Evolutionary conservation across 768 basidiomycete species (phyloP).

Genomic region (Boletus huronensis): DNA sequence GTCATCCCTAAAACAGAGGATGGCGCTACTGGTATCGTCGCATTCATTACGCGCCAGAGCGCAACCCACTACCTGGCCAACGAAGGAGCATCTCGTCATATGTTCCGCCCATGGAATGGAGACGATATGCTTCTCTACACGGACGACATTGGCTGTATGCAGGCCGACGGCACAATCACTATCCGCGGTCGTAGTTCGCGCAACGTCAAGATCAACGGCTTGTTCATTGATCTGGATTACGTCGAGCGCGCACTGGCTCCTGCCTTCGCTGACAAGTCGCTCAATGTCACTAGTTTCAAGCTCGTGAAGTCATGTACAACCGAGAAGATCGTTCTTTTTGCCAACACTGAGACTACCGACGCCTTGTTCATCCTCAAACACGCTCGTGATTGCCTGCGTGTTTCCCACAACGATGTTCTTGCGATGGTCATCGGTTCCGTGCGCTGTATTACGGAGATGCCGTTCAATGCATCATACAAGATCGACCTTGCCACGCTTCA

Average conservation of each 20-base stretch:
- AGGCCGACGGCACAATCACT: conserved; percentile 25
- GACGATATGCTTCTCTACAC: conserved; percentile 27
- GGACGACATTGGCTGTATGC: conserved; percentile 28
- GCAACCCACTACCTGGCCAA: conserved; percentile 30
- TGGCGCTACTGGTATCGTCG: conserved; percentile 28
- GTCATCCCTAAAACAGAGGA: conserved; percentile 19
- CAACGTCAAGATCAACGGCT: conserved; percentile 30
- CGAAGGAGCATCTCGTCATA: conserved; percentile 24
- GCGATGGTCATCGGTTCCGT: conserved; percentile 25
- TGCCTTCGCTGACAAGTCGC: conserved; percentile 19
- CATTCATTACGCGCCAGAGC: conserved; percentile 25
- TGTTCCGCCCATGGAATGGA: conserved; percentile 28
- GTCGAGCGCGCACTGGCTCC: conserved; percentile 26
- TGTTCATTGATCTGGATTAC: conserved; percentile 29
- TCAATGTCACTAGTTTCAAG: conserved; percentile 23
- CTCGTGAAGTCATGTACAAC: conserved; percentile 25
- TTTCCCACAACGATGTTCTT: conserved; percentile 16
- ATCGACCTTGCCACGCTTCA: conserved; percentile 28
- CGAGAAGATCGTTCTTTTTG: conserved; percentile 29
- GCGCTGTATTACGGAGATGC: conserved; percentile 26
- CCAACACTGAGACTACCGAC: conserved; percentile 14
- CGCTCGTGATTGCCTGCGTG: conserved; percentile 20
- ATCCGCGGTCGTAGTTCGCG: conserved; percentile 30
- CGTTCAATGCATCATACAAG: conserved; percentile 33
- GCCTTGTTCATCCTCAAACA: conserved; percentile 22